Percentiles rank a stretch among this genome's conserved stretches.
These are phyloP conservation scores for Psidium friedrichsthalianum DNA, from an alignment of 345 rosid species.

Conservation along the genomic window DNA sequence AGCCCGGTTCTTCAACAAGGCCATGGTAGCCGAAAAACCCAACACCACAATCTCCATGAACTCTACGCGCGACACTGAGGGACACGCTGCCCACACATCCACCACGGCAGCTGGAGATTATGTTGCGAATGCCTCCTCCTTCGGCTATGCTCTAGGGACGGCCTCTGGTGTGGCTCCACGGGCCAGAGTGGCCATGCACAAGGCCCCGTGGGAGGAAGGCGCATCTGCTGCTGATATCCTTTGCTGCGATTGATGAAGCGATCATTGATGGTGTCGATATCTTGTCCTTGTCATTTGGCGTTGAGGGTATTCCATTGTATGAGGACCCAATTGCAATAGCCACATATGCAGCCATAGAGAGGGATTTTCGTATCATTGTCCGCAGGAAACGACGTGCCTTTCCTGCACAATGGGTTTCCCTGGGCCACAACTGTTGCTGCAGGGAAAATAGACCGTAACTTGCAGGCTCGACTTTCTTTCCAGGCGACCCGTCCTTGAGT, in stretches of 20 bases:
- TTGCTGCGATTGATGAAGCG: conserved; percentile 25
- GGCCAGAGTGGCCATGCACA: conserved; percentile 41
- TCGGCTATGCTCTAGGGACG: conserved; percentile 36
- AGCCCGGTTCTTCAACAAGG: conserved; percentile 35
- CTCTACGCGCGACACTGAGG: conserved; percentile 25
- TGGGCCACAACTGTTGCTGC: conserved; percentile 34
- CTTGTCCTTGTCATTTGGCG: conserved; percentile 31
- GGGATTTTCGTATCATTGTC: conserved; percentile 27
- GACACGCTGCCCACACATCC: conserved; percentile 53
- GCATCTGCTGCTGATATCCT: neutral
- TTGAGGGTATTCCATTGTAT: conserved; percentile 15
- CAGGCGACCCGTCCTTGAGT: conserved; percentile 5
- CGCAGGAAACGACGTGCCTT: conserved; percentile 13
- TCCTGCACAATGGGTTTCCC: conserved; percentile 19
- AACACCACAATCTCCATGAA: conserved; percentile 23
- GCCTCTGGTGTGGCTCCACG: conserved; percentile 34
- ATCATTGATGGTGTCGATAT: conserved; percentile 39
- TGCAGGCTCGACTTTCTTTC: conserved; percentile 14
- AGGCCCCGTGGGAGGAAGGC: conserved; percentile 11
- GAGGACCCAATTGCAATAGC: conserved; percentile 41
- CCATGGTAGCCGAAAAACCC: conserved; percentile 18
- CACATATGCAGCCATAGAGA: conserved; percentile 33
- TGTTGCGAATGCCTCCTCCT: conserved; percentile 20
- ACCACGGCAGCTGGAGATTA: conserved; percentile 32
- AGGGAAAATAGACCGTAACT: conserved; percentile 22